phyloP scores from a whole-genome alignment of 257 asterid genomes.

The Solanum lycopersicoides region DNA sequence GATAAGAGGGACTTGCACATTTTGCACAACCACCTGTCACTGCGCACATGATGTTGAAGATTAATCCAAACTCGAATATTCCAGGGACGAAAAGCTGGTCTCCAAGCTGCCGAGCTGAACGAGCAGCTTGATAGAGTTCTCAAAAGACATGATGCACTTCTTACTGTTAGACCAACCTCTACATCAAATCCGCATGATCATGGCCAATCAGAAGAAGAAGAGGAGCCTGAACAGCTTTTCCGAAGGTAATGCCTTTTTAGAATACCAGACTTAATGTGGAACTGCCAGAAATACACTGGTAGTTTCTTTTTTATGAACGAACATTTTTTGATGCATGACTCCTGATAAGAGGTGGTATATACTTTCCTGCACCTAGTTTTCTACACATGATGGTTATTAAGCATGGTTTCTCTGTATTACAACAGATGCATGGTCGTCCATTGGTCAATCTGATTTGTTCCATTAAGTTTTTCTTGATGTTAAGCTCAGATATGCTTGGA shows the following conservation, averaged over 20 bases:
- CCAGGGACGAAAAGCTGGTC: slow-evolving; percentile 43
- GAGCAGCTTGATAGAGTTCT: slow-evolving; percentile 81
- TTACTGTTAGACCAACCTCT: slow-evolving; percentile 40
- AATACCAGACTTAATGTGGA: background rate
- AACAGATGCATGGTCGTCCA: background rate
- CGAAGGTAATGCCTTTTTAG: slow-evolving; percentile 38
- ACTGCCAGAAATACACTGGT: background rate
- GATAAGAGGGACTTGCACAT: background rate
- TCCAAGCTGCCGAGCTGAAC: slow-evolving; percentile 74
- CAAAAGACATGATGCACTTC: slow-evolving; percentile 67
- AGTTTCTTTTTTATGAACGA: background rate
- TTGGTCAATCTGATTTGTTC: background rate
- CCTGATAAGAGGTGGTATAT: background rate
- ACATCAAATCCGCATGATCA: slow-evolving; percentile 35
- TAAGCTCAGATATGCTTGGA: background rate
- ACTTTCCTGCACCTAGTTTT: background rate
- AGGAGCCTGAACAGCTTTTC: slow-evolving; percentile 77
- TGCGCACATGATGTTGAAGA: background rate
- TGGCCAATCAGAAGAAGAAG: slow-evolving; percentile 53
- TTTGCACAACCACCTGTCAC: background rate
- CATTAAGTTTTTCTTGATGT: background rate
- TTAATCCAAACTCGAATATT: background rate
- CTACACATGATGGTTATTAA: background rate
- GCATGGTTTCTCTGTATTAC: background rate
- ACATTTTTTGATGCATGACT: background rate